Evolutionary conservation across 1,284 basidiomycete genomes (phyloP), one percentile per base, ranked within the genome.

Genomic region (Leccinum angustisporum): DNA sequence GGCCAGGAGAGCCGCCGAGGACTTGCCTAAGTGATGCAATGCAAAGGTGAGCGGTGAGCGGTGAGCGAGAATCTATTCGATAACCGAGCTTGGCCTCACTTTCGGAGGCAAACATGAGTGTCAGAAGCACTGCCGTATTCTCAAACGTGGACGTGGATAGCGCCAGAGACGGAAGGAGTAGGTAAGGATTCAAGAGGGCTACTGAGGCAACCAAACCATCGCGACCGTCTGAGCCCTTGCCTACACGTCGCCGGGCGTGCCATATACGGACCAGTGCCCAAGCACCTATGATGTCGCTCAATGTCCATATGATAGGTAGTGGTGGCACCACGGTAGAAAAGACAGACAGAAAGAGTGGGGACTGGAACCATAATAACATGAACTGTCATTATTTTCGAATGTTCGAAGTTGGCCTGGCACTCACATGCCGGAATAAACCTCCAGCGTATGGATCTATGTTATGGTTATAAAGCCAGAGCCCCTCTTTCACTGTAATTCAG

Each of bases 141-240:
- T 95, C 92, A 18, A 98, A 78, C 0, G 86, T 83, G 0, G 92
- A 88, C 0, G 92, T 92, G 0, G 95, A 96, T 8, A 88, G 77
- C 0, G 94, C 90, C 2, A 95, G 77, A 43, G 87, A 90, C 0
- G 94, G 86, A 1, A 94, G 79, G 54, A 96, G 74, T 5, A 92
- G 78, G 73, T 97, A 96, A 4, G 96, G 96, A 68, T 97, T 97
- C 63, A 97, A 77, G 3, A 98, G 83, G 76, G 91, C 95, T 46
- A 83, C 72, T 25, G 84, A 81, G 33, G 83, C 86, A 50, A 94
- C 78, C 52, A 89, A 73, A 13, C 72, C 74, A 67, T 89, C 85
- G 71, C 86, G 80, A 51, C 78, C 68, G 61, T 79, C 79, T 30
- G 72, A 72, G 55, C 66, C 43, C 38, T 67, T 63, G 18, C 56